These are phyloP conservation scores for Phyllosticta citriasiana DNA, from an alignment of 2,329 filamentous ascomycete species.

Conservation along the genomic window DNA sequence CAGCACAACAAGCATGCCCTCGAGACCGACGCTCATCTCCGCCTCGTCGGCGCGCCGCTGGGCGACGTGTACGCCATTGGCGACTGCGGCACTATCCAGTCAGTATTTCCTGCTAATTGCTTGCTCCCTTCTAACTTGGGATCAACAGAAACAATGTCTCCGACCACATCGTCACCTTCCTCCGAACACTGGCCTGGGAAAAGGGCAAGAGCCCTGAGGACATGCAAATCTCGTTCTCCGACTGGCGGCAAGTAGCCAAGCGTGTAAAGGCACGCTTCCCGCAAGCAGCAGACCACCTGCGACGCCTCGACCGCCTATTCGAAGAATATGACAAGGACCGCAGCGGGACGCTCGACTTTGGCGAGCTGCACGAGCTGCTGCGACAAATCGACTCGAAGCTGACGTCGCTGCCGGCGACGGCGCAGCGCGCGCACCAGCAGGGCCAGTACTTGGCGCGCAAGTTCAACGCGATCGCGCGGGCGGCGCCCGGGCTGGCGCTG, in stretches of 20 bases:
- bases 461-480: slow-evolving; percentile 79
- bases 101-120: background rate
- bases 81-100: slow-evolving; percentile 87
- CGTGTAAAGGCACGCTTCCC: slow-evolving; percentile 85
- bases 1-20: slow-evolving; percentile 88
- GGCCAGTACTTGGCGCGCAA: slow-evolving; percentile 87
- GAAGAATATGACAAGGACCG: slow-evolving; percentile 87
- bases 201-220: slow-evolving; percentile 81
- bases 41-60: slow-evolving; percentile 75
- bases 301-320: slow-evolving; percentile 84
- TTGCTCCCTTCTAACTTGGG: too few relatives aligned
- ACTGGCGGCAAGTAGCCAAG: slow-evolving; percentile 78
- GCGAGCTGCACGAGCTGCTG: slow-evolving; percentile 79
- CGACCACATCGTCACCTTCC: slow-evolving; percentile 80
- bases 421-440: slow-evolving; percentile 93
- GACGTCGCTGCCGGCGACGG: slow-evolving; percentile 87
- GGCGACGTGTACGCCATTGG: slow-evolving; percentile 96
- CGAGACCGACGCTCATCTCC: slow-evolving; percentile 88
- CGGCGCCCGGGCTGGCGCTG: slow-evolving; percentile 60
- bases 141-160: slow-evolving; percentile 65
- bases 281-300: slow-evolving; percentile 77
- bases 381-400: slow-evolving; percentile 90
- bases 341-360: slow-evolving; percentile 86
- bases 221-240: slow-evolving; percentile 73
- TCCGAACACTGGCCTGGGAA: slow-evolving; percentile 84